Evolutionary conservation across 2,329 filamentous ascomycete genomes (phyloP).

Genomic region (Aspergillus chevalieri): DNA sequence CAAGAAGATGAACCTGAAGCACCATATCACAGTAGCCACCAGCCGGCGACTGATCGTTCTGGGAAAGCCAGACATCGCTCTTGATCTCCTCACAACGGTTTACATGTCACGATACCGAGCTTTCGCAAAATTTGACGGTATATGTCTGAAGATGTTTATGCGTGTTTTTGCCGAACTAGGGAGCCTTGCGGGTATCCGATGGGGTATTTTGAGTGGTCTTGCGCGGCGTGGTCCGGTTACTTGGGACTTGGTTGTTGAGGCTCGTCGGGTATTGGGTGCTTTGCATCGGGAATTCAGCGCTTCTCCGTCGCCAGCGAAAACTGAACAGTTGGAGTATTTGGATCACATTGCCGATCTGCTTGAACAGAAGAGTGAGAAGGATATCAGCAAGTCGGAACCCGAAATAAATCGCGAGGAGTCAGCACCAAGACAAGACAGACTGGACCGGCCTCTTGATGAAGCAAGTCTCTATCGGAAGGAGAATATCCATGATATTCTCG

Average conservation of each 20-base stretch:
- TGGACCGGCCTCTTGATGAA: constrained; percentile 10
- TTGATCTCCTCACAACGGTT: constrained; percentile 29
- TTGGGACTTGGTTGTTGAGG: constrained; percentile 29
- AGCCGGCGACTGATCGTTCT: constrained; percentile 23
- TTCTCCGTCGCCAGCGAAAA: constrained; percentile 1
- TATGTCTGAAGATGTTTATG: constrained; percentile 33
- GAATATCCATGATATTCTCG: constrained; percentile 10
- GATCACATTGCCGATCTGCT: constrained; percentile 14
- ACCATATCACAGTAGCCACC: constrained; percentile 27
- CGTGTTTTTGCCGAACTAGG: constrained; percentile 26
- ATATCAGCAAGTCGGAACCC: constrained; percentile 11
- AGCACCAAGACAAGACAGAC: constrained; percentile 7
- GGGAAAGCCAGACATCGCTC: constrained; percentile 20
- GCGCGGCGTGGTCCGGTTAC: constrained; percentile 25
- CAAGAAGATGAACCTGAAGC: constrained; percentile 28
- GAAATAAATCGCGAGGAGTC: constrained; percentile 8
- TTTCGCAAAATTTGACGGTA: constrained; percentile 27
- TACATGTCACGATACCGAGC: constrained; percentile 34
- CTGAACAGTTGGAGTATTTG: constrained; percentile 15
- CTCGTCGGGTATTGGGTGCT: constrained; percentile 19
- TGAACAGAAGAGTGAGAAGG: constrained; percentile 18
- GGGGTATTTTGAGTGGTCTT: constrained; percentile 35
- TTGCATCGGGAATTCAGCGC: constrained; percentile 7
- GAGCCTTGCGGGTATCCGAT: constrained; percentile 32
- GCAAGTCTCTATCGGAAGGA: constrained; percentile 6